These are phyloP conservation scores for Dendrobium chrysotoxum DNA, from an alignment of 106 monocot genomes.

Conservation along the genomic window DNA sequence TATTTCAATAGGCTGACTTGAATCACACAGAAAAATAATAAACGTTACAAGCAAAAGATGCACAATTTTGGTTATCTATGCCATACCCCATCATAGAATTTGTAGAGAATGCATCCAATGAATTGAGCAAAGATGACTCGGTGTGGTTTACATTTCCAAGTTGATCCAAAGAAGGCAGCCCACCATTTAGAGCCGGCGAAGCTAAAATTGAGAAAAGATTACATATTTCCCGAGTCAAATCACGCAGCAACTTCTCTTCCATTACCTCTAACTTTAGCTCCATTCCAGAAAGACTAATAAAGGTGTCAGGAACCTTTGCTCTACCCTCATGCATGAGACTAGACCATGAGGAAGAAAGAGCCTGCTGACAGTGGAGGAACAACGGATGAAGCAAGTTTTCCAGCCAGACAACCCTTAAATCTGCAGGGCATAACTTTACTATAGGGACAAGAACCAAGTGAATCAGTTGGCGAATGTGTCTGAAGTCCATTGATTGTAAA, in stretches of 20 bases:
- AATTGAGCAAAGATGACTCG: constrained; percentile 40
- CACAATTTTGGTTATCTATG: not conserved
- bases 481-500: constrained; percentile 90
- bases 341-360: constrained; percentile 75
- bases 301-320: constrained; percentile 82
- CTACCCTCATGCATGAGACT: constrained; percentile 65
- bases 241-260: constrained; percentile 91
- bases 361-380: constrained; percentile 81
- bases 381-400: constrained; percentile 72
- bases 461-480: constrained; percentile 81
- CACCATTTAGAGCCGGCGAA: constrained; percentile 52
- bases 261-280: constrained; percentile 93
- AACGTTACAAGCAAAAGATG: not conserved
- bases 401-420: constrained; percentile 63
- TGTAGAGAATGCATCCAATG: constrained; percentile 46
- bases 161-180: constrained; percentile 74
- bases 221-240: constrained; percentile 82
- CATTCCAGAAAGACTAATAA: constrained; percentile 64
- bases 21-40: not conserved
- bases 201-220: constrained; percentile 66
- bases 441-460: constrained; percentile 70
- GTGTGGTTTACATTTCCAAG: constrained; percentile 48
- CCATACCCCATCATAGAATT: constrained; percentile 69
- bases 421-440: constrained; percentile 65
- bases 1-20: not conserved